These are phyloP conservation scores for Xylaria grammica DNA, from an alignment of 495 filamentous ascomycete genomes.

Conservation along the genomic window DNA sequence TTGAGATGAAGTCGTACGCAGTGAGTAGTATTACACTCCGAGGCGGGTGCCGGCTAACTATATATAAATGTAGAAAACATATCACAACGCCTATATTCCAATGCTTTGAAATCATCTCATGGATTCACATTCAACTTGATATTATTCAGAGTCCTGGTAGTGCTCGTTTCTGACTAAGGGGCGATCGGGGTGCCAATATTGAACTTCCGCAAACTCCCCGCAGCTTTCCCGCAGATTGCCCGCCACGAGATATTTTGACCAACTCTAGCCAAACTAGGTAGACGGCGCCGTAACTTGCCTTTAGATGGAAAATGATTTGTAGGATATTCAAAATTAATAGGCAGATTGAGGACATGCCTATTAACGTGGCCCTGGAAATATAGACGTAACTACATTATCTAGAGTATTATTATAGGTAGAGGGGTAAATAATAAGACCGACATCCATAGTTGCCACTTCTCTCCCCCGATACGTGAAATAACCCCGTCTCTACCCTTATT, in stretches of 20 bases:
- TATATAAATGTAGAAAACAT: not conserved
- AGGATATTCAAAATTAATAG: too few relatives aligned
- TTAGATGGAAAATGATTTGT: not conserved
- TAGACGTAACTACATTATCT: too few relatives aligned
- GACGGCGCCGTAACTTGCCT: not conserved
- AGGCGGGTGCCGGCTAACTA: not conserved
- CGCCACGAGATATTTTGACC: not conserved
- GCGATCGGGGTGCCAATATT: not conserved
- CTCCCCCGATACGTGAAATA: too few relatives aligned
- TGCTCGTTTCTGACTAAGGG: not conserved
- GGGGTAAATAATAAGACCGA: too few relatives aligned
- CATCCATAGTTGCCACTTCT: not conserved
- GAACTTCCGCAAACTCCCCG: slow-evolving; percentile 22
- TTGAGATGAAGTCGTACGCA: not conserved
- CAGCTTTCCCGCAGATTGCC: slow-evolving; percentile 15
- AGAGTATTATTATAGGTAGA: too few relatives aligned
- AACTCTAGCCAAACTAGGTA: not conserved
- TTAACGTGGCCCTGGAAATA: not conserved
- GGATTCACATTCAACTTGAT: not conserved
- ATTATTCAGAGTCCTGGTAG: not conserved
- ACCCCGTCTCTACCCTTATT: too few relatives aligned
- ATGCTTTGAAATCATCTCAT: slow-evolving; percentile 12
- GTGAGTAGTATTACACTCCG: not conserved
- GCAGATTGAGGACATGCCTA: not conserved
- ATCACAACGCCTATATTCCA: not conserved